Evolutionary conservation across 2,329 filamentous ascomycete genomes (phyloP).

Genomic region (Epichloe typhina): DNA sequence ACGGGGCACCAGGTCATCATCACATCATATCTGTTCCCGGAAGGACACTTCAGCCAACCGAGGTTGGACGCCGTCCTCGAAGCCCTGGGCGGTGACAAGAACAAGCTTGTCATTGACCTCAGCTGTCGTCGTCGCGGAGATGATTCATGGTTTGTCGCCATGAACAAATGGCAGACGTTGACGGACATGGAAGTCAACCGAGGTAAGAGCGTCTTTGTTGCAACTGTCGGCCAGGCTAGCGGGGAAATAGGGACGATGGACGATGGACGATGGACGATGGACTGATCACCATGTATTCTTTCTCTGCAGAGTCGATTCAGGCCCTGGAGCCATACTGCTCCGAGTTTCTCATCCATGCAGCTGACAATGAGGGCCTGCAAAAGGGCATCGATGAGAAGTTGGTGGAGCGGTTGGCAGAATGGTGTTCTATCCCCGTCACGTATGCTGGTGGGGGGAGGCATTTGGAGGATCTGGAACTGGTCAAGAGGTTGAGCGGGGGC

Average conservation of each 20-base stretch:
- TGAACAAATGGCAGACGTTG: constrained; percentile 98
- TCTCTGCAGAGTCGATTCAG: constrained; percentile 57
- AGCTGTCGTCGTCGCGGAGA: constrained; percentile 68
- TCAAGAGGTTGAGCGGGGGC: constrained; percentile 64
- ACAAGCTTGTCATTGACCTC: constrained; percentile 84
- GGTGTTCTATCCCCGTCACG: constrained; percentile 87
- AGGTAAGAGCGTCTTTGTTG: constrained; percentile 36
- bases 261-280: not conserved
- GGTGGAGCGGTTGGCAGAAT: constrained; percentile 61
- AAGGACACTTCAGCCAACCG: constrained; percentile 65
- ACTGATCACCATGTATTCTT: not conserved
- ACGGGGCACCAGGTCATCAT: constrained; percentile 65
- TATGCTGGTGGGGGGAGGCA: constrained; percentile 85
- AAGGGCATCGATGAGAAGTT: constrained; percentile 79
- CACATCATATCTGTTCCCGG: constrained; percentile 87
- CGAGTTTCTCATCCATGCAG: constrained; percentile 94
- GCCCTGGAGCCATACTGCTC: constrained; percentile 82
- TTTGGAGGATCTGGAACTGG: constrained; percentile 68
- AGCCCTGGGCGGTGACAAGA: constrained; percentile 59
- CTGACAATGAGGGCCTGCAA: constrained; percentile 91
- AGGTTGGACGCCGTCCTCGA: constrained; percentile 62
- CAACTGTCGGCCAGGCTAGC: not conserved
- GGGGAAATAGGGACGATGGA: no score
- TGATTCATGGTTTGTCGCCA: constrained; percentile 86
- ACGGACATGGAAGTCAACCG: constrained; percentile 90